Evolutionary conservation across 1,284 basidiomycete genomes (phyloP), one percentile per base, ranked within the genome.

Genomic region (Quambalaria eucalypti): DNA sequence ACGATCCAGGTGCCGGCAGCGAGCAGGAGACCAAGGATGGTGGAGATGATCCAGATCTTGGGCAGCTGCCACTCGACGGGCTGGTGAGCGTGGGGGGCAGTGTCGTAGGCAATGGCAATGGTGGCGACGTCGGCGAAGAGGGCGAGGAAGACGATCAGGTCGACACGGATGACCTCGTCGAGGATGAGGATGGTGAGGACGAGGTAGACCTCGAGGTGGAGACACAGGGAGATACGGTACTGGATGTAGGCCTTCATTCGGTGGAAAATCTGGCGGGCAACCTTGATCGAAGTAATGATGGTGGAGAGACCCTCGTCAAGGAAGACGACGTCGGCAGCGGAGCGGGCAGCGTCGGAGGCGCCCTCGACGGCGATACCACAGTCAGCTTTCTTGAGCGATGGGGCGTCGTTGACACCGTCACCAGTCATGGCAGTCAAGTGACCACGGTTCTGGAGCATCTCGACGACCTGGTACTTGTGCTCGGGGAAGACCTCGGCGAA

Each of bases 21-120:
- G 30, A 81, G 77, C 2, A 80, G 58, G 8, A 79, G 51, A 66
- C 78, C 76, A 54, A 76, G 64, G 56, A 80, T 73, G 48, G 79
- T 78, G 29, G 79, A 80, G 66, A 82, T 79, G 66, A 81, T 76
- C 81, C 81, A 82, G 50, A 82, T 80, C 76, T 81, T 81, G 38
- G 81, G 80, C 50, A 82, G 67, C 69, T 82, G 81, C 81, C 81
- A 82, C 68, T 82, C 81, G 58, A 82, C 81, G 10, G 81, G 81
- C 52, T 75, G 65, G 51, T 74, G 72, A 19, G 80, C 78, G 64
- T 77, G 78, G 10, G 80, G 80, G 9, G 81, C 81, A 61, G 78
- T 78, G 70, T 79, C 79, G 66, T 82, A 81, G 33, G 80, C 80
- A 52, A 81, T 80, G 40, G 80, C 80, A 56, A 81, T 80, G 38